These are phyloP conservation scores for Colletotrichum camelliae DNA, from an alignment of 2,329 filamentous ascomycete genomes.

Conservation along the genomic window DNA sequence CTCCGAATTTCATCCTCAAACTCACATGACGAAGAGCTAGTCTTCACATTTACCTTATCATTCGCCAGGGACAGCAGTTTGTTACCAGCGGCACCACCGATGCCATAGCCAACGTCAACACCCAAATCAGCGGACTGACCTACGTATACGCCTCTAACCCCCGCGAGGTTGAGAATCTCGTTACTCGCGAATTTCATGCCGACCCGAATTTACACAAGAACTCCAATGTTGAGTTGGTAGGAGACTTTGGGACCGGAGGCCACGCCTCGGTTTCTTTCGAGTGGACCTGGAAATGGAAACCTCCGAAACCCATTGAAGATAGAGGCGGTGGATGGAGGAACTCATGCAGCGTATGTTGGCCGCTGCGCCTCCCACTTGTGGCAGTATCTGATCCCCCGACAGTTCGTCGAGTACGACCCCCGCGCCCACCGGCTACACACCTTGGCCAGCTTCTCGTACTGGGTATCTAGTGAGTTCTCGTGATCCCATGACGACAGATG, in stretches of 20 bases:
- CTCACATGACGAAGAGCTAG: conserved; percentile 92
- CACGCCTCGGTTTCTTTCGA: conserved; percentile 85
- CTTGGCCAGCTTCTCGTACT: conserved; percentile 92
- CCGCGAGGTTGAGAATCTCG: conserved; percentile 89
- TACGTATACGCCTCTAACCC: conserved; percentile 88
- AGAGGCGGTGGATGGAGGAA: conserved; percentile 93
- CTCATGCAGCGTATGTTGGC: conserved; percentile 76
- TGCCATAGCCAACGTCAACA: conserved; percentile 59
- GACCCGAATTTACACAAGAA: conserved; percentile 98
- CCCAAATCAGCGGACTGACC: conserved; percentile 85
- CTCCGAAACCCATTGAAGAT: conserved; percentile 82
- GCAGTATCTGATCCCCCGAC: conserved; percentile 29
- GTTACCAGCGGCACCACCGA: conserved; percentile 50
- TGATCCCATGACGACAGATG: background rate
- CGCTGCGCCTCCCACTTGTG: background rate
- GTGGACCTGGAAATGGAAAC: conserved; percentile 97
- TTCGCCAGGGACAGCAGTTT: conserved; percentile 57
- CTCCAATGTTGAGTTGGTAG: conserved; percentile 92
- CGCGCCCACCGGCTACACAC: conserved; percentile 88
- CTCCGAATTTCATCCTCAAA: conserved; percentile 83
- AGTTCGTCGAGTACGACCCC: conserved; percentile 98
- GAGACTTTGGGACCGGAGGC: conserved; percentile 87
- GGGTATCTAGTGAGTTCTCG: conserved; percentile 75
- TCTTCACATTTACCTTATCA: conserved; percentile 88
- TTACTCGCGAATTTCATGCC: conserved; percentile 94